Conservation (phyloP, 1,284 basidiomycete species). For the Pulveroboletus sp. region DNA sequence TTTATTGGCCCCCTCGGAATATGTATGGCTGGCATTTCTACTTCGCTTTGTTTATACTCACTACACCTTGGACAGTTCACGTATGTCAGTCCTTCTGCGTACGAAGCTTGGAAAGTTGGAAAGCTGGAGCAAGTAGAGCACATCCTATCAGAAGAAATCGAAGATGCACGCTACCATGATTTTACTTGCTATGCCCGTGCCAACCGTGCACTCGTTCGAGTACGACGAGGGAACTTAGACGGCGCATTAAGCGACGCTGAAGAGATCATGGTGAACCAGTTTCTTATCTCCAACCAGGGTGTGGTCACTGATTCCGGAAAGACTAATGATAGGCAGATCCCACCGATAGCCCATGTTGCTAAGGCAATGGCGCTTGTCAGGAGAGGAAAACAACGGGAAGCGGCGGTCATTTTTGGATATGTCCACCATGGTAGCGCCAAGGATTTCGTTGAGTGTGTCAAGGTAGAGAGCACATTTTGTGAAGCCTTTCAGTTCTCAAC, state of each 20-base stretch:
- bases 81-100: background rate
- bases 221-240: background rate
- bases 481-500: background rate
- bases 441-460: background rate
- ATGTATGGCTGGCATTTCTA: background rate
- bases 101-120: background rate
- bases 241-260: background rate
- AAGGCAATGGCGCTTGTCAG: background rate
- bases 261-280: background rate
- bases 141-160: background rate
- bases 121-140: background rate
- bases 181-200: background rate
- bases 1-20: background rate
- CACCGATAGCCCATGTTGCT: background rate
- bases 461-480: background rate
- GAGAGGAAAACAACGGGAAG: background rate
- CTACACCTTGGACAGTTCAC: background rate
- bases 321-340: background rate
- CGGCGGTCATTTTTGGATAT: background rate
- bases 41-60: background rate
- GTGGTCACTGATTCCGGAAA: background rate
- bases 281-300: background rate
- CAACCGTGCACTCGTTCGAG: conserved; percentile 4
- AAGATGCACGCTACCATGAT: background rate
- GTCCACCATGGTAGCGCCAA: background rate